Conservation (phyloP, 2,329 filamentous ascomycete genomes). For the Pyricularia pennisetigena region DNA sequence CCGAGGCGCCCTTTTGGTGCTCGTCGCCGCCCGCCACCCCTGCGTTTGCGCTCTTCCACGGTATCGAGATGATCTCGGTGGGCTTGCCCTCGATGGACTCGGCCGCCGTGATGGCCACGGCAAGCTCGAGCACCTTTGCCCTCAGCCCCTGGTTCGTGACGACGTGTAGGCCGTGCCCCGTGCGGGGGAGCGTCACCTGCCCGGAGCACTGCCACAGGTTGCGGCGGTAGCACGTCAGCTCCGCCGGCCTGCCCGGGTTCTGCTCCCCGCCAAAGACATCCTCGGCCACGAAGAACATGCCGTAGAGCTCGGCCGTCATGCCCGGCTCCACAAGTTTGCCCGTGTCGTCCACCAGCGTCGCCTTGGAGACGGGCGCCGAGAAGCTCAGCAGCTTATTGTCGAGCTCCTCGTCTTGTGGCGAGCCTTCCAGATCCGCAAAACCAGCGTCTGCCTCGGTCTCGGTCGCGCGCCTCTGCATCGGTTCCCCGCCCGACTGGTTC, state of each 20-base stretch:
- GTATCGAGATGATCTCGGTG: constrained; percentile 92
- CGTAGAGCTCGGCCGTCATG: constrained; percentile 68
- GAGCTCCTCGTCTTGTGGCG: constrained; percentile 38
- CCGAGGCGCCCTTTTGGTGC: constrained; percentile 30
- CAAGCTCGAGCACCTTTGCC: constrained; percentile 66
- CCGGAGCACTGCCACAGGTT: constrained; percentile 95
- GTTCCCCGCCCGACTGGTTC: constrained; percentile 14
- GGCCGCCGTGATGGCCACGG: constrained; percentile 72
- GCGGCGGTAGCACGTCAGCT: constrained; percentile 88
- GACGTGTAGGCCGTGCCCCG: constrained; percentile 52
- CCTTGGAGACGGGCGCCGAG: constrained; percentile 50
- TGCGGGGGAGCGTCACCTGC: constrained; percentile 65
- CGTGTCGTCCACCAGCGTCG: constrained; percentile 54
- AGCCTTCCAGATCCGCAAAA: constrained; percentile 47
- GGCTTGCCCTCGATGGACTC: constrained; percentile 88
- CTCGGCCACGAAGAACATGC: constrained; percentile 84
- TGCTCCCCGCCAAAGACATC: constrained; percentile 60
- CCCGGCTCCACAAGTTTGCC: constrained; percentile 53
- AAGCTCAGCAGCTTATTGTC: constrained; percentile 70
- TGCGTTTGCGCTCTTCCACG: constrained; percentile 75
- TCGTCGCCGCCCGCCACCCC: constrained; percentile 13
- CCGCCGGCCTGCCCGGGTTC: constrained; percentile 48
- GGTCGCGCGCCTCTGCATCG: constrained; percentile 43
- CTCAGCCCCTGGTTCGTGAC: constrained; percentile 67
- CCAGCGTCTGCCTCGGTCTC: constrained; percentile 56